Evolutionary conservation across 441 rosid species (phyloP).

Genomic region (Gossypium schwendimanii): DNA sequence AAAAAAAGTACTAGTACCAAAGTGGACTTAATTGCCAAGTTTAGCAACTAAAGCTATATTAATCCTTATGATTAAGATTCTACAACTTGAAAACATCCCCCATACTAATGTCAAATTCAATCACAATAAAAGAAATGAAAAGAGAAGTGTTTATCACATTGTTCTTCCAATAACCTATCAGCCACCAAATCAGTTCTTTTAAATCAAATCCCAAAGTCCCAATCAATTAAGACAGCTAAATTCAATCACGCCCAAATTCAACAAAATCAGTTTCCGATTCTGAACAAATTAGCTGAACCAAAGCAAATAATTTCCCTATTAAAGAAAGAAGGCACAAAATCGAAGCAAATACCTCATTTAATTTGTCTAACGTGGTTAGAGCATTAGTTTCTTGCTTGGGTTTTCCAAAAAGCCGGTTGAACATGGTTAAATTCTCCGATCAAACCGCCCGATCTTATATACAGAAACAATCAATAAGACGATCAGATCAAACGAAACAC

Average conservation of each 20-base stretch:
- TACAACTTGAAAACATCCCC: too few species aligned
- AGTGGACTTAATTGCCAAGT: too few species aligned
- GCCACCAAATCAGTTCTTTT: not conserved
- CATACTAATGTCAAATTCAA: too few species aligned
- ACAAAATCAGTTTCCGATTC: not conserved
- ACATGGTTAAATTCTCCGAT: constrained; percentile 42
- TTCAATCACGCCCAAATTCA: not conserved
- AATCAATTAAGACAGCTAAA: not conserved
- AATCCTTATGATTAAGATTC: too few species aligned
- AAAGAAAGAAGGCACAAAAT: not conserved
- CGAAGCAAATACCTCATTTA: constrained; percentile 54
- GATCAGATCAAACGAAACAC: not conserved
- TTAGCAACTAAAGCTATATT: too few species aligned
- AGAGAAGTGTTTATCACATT: too few species aligned
- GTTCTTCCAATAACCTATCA: not conserved
- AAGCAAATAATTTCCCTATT: not conserved
- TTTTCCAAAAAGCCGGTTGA: constrained; percentile 75
- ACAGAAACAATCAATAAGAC: constrained; percentile 3
- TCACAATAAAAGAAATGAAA: too few species aligned
- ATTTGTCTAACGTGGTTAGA: constrained; percentile 62
- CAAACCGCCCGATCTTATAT: constrained; percentile 34
- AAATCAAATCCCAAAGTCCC: not conserved
- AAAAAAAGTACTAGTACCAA: too few species aligned
- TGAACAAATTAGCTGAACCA: not conserved
- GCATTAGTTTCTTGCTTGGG: constrained; percentile 78